Evolutionary conservation across 352 stramenopile genomes (phyloP), one percentile per base, ranked within the genome.

Genomic region (Phytophthora melonis): DNA sequence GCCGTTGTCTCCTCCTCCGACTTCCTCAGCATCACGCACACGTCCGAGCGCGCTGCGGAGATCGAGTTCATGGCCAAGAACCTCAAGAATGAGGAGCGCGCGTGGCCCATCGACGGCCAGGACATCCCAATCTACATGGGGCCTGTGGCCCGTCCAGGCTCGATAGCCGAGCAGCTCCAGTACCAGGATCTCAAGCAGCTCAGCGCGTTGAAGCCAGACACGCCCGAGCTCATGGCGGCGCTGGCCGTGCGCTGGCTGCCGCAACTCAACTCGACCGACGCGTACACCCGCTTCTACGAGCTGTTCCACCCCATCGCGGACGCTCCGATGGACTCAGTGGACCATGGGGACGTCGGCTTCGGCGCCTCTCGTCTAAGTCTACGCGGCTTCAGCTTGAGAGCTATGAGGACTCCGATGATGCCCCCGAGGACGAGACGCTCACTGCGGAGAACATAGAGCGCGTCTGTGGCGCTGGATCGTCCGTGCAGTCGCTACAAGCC

Each of bases 301-400:
- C 49, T 75, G 49, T 71, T 79, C 19, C 52, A 64, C 47, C 54
- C 59, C 36, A 63, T 81, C n/a, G 58, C 68, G 60, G 49, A 72
- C 58, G 55, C 57, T 3, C 71, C 71, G 0, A 30, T 41, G 25
- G 71, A 76, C 34, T 63, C 62, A 5, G 67, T 72, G 16, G 75
- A 90, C 68, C 76, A 79, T 11, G 79, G 68, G 23, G 81, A 89
- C 60, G 77, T 45, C 13, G 70, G 58, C 58, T 87, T 89, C 56
- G 83, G 79, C 2, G 68, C 64, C 27, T 76, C 84, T 58, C 77
- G 83, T 14, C 45, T 85, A 27, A 78, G 77, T 59, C 59, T 86
- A n/a, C 84, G 85, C 13, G 74, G 77, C 36, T 88, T 88, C 67
- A 83, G 70, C 16, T 59, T 90, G 45, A 66, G 67, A 9, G 79